Evolutionary conservation across 371 early-diverging fungal genomes (phyloP).

Genomic region (Apophysomyces elegans): DNA sequence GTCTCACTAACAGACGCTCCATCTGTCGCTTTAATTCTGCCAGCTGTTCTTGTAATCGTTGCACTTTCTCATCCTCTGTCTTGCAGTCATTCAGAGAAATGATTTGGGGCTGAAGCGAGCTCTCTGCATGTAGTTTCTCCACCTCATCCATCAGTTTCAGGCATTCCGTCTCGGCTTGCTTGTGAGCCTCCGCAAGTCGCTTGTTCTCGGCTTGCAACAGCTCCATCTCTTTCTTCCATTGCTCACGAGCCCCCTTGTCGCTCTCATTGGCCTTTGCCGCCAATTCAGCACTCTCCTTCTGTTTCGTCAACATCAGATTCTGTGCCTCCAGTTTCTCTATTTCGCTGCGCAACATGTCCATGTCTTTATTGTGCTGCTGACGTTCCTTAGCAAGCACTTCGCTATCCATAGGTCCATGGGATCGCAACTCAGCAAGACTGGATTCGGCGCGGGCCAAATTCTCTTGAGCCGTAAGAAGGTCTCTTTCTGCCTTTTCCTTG

Average conservation of each 20-base stretch:
- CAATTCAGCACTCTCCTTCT: slow-evolving; percentile 56
- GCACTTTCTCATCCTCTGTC: slow-evolving; percentile 29
- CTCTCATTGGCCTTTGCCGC: slow-evolving; percentile 37
- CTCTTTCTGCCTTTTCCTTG: slow-evolving; percentile 49
- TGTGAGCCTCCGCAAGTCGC: slow-evolving; percentile 63
- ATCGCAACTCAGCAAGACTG: slow-evolving; percentile 25
- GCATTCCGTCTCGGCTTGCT: slow-evolving; percentile 72
- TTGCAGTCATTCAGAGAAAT: slow-evolving; percentile 30
- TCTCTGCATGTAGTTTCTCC: slow-evolving; percentile 69
- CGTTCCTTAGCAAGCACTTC: slow-evolving; percentile 28
- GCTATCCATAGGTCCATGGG: slow-evolving; percentile 32
- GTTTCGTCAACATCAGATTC: slow-evolving; percentile 45
- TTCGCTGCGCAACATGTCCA: slow-evolving; percentile 40
- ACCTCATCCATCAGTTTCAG: slow-evolving; percentile 79
- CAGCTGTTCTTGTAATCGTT: slow-evolving; percentile 36
- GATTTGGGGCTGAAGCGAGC: slow-evolving; percentile 38
- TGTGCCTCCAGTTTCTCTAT: slow-evolving; percentile 42
- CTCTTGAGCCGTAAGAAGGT: slow-evolving; percentile 22
- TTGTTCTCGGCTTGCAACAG: slow-evolving; percentile 55
- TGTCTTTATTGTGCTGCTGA: slow-evolving; percentile 35
- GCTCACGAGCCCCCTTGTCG: slow-evolving; percentile 32
- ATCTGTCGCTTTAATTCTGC: slow-evolving; percentile 57
- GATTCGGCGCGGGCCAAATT: slow-evolving; percentile 28
- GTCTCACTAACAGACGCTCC: slow-evolving; percentile 49
- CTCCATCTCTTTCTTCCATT: slow-evolving; percentile 29